A percentile compares a stretch with the other conserved stretches of the same genome.
These are phyloP conservation scores for Aegilops longissima DNA, from an alignment of 176 grass and related monocot genomes.

Conservation along the genomic window DNA sequence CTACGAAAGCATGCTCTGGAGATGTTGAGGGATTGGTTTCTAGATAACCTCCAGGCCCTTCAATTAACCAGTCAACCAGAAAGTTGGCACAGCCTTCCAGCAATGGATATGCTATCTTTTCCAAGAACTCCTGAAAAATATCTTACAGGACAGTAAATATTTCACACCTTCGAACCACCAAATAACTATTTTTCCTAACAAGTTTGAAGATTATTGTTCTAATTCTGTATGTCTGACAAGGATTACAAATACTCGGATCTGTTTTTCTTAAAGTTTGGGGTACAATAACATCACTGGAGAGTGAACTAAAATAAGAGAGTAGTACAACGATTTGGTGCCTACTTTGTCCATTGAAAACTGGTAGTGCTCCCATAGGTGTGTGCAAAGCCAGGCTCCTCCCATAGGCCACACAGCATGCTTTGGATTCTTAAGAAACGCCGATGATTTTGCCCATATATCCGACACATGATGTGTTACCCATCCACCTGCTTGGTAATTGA, in stretches of 20 bases:
- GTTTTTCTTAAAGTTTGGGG: neutral
- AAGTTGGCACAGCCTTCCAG: constrained; percentile 71
- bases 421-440: constrained; percentile 50
- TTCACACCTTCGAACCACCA: neutral
- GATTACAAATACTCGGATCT: neutral
- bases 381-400: constrained; percentile 83
- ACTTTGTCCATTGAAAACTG: constrained; percentile 68
- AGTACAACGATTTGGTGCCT: neutral
- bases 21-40: constrained; percentile 92
- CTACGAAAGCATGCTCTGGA: constrained; percentile 78
- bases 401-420: constrained; percentile 80
- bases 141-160: neutral
- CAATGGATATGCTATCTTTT: constrained; percentile 72
- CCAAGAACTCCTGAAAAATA: constrained; percentile 53
- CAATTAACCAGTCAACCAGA: constrained; percentile 69
- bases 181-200: neutral
- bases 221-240: neutral
- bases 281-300: too few species aligned
- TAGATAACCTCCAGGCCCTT: constrained; percentile 51
- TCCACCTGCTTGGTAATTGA: constrained; percentile 68
- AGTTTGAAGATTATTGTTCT: neutral
- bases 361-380: constrained; percentile 88
- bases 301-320: neutral
- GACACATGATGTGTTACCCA: constrained; percentile 79
- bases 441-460: constrained; percentile 91